Percentiles rank a stretch among this genome's conserved stretches.
Evolutionary conservation across 1,284 basidiomycete genomes (phyloP).

Genomic region (Ustilago crameri): DNA sequence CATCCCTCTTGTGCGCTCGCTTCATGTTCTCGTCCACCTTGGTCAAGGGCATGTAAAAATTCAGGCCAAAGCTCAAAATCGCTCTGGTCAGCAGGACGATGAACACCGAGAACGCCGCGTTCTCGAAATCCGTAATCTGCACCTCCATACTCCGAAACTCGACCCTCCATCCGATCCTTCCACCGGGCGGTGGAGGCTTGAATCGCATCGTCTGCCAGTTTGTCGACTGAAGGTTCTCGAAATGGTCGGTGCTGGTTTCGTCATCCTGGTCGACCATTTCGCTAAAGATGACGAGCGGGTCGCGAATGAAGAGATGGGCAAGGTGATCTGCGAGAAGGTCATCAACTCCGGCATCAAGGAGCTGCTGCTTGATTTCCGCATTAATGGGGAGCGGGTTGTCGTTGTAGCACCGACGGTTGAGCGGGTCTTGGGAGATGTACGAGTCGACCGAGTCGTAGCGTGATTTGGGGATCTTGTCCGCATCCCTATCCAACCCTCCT

Average conservation of each 20-base stretch:
- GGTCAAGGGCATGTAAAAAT: slow-evolving; percentile 96
- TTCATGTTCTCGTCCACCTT: slow-evolving; percentile 99
- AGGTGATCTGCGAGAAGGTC: slow-evolving; percentile 88
- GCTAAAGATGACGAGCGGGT: slow-evolving; percentile 93
- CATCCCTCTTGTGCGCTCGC: slow-evolving; percentile 85
- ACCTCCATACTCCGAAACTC: slow-evolving; percentile 99
- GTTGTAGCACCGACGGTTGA: slow-evolving; percentile 91
- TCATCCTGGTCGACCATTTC: slow-evolving; percentile 95
- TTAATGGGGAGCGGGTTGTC: slow-evolving; percentile 87
- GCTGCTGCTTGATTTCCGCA: slow-evolving; percentile 70
- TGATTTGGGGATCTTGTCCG: slow-evolving; percentile 84
- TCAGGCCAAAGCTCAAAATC: slow-evolving; percentile 88
- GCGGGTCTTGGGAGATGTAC: slow-evolving; percentile 88
- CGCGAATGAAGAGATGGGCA: slow-evolving; percentile 95
- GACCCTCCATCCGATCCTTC: slow-evolving; percentile 94
- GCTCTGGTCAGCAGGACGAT: slow-evolving; percentile 92
- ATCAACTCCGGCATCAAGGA: slow-evolving; percentile 76
- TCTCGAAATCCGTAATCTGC: slow-evolving; percentile 98
- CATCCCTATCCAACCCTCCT: slow-evolving; percentile 31
- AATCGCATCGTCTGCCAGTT: slow-evolving; percentile 99
- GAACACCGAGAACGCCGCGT: slow-evolving; percentile 95
- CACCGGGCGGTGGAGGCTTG: slow-evolving; percentile 89
- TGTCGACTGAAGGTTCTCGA: slow-evolving; percentile 99
- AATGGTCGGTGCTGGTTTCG: slow-evolving; percentile 86
- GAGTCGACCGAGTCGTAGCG: slow-evolving; percentile 95